Evolutionary conservation across 1,284 basidiomycete species (phyloP).

Genomic region (Pseudozyma thailandica): DNA sequence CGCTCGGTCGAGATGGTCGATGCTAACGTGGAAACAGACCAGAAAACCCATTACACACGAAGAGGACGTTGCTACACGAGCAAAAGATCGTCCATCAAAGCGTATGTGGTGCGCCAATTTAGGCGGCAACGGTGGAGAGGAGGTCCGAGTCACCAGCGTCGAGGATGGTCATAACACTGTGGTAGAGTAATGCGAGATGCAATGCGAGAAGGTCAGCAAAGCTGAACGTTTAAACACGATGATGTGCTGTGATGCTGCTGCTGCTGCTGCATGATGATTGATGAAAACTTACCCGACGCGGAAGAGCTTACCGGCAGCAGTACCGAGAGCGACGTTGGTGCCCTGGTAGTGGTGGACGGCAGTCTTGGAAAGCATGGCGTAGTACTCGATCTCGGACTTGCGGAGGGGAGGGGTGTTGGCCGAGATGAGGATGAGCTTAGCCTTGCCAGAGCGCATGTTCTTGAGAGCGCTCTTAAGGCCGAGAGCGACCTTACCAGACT

Average conservation of each 20-base stretch:
- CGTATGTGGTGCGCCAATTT: constrained; percentile 27
- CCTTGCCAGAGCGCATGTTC: constrained; percentile 98
- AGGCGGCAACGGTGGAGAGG: constrained; percentile 69
- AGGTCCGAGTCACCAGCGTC: constrained; percentile 98
- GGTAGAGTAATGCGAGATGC: neutral
- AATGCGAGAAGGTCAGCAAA: constrained; percentile 7
- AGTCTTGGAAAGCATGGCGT: constrained; percentile 97
- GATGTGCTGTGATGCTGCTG: no score
- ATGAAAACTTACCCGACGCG: constrained; percentile 84
- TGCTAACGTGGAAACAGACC: constrained; percentile 1
- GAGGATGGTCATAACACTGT: constrained; percentile 89
- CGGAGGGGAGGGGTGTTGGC: constrained; percentile 99
- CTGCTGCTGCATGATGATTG: no score
- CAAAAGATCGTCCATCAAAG: constrained; percentile 22
- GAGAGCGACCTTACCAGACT: constrained; percentile 74
- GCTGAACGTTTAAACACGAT: no score
- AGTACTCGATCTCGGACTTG: constrained; percentile 99
- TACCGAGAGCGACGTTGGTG: constrained; percentile 96
- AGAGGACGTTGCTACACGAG: constrained; percentile 28
- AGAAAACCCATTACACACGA: constrained; percentile 12
- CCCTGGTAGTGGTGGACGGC: constrained; percentile 92
- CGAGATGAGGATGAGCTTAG: constrained; percentile 98
- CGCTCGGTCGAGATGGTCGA: constrained; percentile 14
- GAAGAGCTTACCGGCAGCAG: constrained; percentile 99
- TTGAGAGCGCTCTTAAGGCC: constrained; percentile 78